Evolutionary conservation across 139 green algal species (phyloP).

Genomic region (Pycnococcus provasolii): DNA sequence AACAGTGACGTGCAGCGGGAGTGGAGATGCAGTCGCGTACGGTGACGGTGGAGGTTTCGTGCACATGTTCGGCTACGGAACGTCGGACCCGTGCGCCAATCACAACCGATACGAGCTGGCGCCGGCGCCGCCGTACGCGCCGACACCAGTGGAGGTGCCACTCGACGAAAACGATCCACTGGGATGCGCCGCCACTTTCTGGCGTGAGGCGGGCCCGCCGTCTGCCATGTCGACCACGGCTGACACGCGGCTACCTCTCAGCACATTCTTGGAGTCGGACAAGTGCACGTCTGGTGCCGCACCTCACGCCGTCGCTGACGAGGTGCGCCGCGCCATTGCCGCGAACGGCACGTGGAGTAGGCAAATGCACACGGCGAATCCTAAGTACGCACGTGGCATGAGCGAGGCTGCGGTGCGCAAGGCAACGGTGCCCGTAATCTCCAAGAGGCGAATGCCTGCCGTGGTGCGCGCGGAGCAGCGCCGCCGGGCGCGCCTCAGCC

Average conservation of each 20-base stretch:
- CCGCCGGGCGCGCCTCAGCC: slow-evolving; percentile 34
- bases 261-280: background rate
- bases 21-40: slow-evolving; percentile 59
- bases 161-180: background rate
- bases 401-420: background rate
- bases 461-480: slow-evolving; percentile 54
- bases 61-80: slow-evolving; percentile 55
- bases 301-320: too few relatives aligned
- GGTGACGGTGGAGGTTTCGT: slow-evolving; percentile 59
- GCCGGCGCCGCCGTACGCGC: too few relatives aligned
- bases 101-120: background rate
- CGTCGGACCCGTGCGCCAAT: slow-evolving; percentile 21
- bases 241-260: background rate
- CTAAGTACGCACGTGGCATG: background rate
- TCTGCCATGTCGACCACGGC: background rate
- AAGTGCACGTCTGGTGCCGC: too few relatives aligned
- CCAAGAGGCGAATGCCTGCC: background rate
- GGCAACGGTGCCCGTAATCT: slow-evolving; percentile 7
- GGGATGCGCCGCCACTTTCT: background rate
- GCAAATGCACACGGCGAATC: too few relatives aligned
- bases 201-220: background rate
- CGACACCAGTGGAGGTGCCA: background rate
- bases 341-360: too few relatives aligned
- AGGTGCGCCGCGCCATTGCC: too few relatives aligned
- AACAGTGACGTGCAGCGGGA: background rate